These are phyloP conservation scores for Entomortierella beljakovae DNA, from an alignment of 192 early-diverging fungal species.

Conservation along the genomic window DNA sequence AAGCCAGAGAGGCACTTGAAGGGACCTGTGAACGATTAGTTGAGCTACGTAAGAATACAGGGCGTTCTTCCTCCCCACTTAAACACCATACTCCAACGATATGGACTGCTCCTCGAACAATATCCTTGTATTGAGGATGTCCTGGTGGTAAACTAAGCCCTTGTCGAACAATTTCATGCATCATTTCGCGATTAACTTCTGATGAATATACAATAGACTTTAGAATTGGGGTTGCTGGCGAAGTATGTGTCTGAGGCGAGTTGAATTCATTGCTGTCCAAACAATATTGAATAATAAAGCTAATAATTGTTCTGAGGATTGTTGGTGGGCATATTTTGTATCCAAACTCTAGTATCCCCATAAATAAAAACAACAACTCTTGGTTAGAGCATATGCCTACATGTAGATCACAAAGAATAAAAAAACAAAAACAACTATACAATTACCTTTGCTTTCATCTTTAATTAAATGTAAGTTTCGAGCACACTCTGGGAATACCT, in stretches of 20 bases:
- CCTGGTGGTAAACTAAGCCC: constrained; percentile 71
- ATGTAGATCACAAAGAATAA: no score
- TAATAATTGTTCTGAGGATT: constrained; percentile 71
- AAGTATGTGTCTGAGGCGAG: constrained; percentile 54
- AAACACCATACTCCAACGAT: constrained; percentile 76
- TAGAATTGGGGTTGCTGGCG: constrained; percentile 70
- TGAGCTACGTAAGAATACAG: constrained; percentile 67
- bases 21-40: constrained; percentile 21
- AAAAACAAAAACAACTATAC: no score
- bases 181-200: constrained; percentile 74
- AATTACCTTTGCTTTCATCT: constrained; percentile 63
- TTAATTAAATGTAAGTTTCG: constrained; percentile 53
- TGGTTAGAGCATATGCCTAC: no score
- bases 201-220: constrained; percentile 68
- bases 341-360: constrained; percentile 54
- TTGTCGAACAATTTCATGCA: constrained; percentile 84
- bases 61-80: constrained; percentile 77
- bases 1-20: constrained; percentile 9
- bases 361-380: no score
- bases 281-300: constrained; percentile 75
- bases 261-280: constrained; percentile 65
- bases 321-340: constrained; percentile 76
- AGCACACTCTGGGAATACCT: constrained; percentile 77
- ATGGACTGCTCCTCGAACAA: constrained; percentile 71
- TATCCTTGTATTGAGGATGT: constrained; percentile 69